Evolutionary conservation across 768 basidiomycete genomes (phyloP), one percentile per base, ranked within the genome.

Genomic region (Calocybe cyanea): DNA sequence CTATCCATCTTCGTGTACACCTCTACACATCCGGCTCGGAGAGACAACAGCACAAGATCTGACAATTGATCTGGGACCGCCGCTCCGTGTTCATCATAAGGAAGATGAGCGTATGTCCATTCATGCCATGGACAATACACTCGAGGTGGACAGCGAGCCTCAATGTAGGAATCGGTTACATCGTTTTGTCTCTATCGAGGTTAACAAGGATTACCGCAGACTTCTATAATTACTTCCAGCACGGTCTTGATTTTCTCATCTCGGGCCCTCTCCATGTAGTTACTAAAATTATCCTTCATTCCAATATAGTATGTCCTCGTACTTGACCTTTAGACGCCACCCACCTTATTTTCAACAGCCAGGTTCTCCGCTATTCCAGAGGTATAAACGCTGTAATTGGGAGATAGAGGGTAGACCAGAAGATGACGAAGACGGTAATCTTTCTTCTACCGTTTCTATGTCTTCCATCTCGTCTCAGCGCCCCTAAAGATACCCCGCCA

Each of bases 141-240:
- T 66, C 11, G 76, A 79, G n/a, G 70, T 67, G 19, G 73, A 71
- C 42, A 67, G 71, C 41, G 77, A 78, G 33, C 67, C 71, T 54
- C 72, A 78, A 51, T 77, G 81, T 76, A 53, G 48, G 70, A 50
- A 43, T 21, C n/a, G 20, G 18, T n/a, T 37, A 13, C 7, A 25
- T 18, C 23, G 18, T 17, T 38, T 32, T 17, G 13, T 35, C 17
- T 14, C 2, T 32, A 20, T 32, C 43, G 17, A 46, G 30, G 46
- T 37, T 48, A 41, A 46, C 31, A n/a, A 38, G 40, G n/a, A 32
- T 2, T 11, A 19, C 4, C 49, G 14, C 5, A 91, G 89, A 92
- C 63, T 92, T 92, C 61, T 92, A 88, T 65, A 95, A 94, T 57
- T 96, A 96, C 58, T 92, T 94, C 54, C 87, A 92, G 54, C 82